phyloP scores from a whole-genome alignment of 2,329 filamentous ascomycete species.

The Ophiostoma australiae region DNA sequence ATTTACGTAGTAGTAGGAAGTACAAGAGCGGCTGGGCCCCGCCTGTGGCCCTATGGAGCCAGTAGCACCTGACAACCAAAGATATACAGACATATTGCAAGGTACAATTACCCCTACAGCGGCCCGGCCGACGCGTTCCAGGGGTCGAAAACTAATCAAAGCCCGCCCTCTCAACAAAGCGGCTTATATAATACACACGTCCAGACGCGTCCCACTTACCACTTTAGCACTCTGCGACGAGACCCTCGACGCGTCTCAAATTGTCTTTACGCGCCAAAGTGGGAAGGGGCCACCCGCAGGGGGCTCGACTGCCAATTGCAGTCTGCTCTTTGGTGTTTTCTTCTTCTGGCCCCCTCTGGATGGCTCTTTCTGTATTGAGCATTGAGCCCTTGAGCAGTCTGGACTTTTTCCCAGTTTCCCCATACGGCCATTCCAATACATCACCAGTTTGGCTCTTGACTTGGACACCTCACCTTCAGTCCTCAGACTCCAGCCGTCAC shows the following conservation, averaged over 20 bases:
- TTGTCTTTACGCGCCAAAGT: slow-evolving; percentile 16
- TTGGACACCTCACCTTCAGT: background rate
- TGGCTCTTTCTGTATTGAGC: slow-evolving; percentile 8
- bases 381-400: background rate
- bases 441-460: background rate
- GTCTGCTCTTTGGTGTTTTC: slow-evolving; percentile 5
- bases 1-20: background rate
- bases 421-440: background rate
- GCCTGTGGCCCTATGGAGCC: background rate
- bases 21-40: background rate
- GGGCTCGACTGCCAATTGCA: slow-evolving; percentile 10
- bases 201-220: slow-evolving; percentile 12
- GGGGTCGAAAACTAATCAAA: background rate
- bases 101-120: slow-evolving; percentile 5
- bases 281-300: slow-evolving; percentile 23
- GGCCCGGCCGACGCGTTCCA: slow-evolving; percentile 4
- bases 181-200: slow-evolving; percentile 23
- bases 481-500: background rate
- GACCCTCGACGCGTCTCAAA: slow-evolving; percentile 24
- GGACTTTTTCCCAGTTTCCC: background rate
- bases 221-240: background rate
- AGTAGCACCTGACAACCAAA: slow-evolving; percentile 5
- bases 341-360: slow-evolving; percentile 6
- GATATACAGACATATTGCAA: background rate
- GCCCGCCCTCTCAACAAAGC: background rate